Conservation (phyloP, 441 rosid species). For the Aquilaria agallochum region DNA sequence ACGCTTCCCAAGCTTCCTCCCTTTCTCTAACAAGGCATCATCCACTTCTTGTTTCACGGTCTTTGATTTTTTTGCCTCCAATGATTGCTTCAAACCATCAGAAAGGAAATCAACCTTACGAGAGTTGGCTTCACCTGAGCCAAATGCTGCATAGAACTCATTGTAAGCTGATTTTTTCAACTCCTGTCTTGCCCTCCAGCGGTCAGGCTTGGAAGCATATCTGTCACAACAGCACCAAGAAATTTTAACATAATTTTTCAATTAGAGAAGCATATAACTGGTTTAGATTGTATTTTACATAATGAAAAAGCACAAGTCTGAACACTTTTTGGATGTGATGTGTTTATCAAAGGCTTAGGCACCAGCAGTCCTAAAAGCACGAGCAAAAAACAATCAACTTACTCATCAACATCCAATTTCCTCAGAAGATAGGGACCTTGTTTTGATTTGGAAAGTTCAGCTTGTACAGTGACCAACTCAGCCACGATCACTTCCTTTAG, state of each 20-base stretch:
- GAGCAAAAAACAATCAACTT: conserved; percentile 21
- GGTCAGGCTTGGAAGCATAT: conserved; percentile 55
- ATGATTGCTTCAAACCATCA: conserved; percentile 36
- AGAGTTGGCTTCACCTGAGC: conserved; percentile 41
- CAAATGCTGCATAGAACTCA: conserved; percentile 59
- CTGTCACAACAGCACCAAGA: conserved; percentile 36
- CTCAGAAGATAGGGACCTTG: conserved; percentile 84
- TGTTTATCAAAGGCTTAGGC: not conserved
- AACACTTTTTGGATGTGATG: too few species aligned
- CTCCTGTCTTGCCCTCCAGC: conserved; percentile 77
- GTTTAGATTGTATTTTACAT: too few species aligned
- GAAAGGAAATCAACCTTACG: conserved; percentile 37
- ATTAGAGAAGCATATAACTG: too few species aligned
- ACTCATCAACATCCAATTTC: conserved; percentile 82
- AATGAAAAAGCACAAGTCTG: too few species aligned
- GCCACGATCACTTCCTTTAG: conserved; percentile 69
- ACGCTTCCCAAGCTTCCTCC: conserved; percentile 24
- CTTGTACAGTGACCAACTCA: conserved; percentile 57
- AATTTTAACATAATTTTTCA: too few species aligned
- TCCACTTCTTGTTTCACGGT: conserved; percentile 49
- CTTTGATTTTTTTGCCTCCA: conserved; percentile 33
- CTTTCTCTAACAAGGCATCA: conserved; percentile 21
- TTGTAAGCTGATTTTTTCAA: conserved; percentile 76
- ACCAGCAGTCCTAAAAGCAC: not conserved
- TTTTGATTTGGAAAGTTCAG: conserved; percentile 66